Evolutionary conservation across 345 rosid species (phyloP).

Genomic region (thale cress (Arabidopsis thaliana)): TAIR10.1 NC_003074.8:18169501-18170000

Average conservation of each 20-base stretch:
- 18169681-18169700: background rate
- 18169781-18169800: background rate
- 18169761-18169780: background rate
- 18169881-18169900: constrained; percentile 13
- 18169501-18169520: background rate
- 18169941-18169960: constrained; percentile 17
- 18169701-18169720: constrained; percentile 1
- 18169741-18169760: background rate
- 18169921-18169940: constrained; percentile 2
- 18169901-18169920: background rate
- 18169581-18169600: background rate
- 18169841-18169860: background rate
- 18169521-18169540: background rate
- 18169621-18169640: background rate
- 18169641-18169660: background rate
- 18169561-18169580: constrained; percentile 1
- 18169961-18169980: background rate
- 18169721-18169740: constrained; percentile 9
- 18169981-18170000: constrained; percentile 12
- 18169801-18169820: constrained; percentile 3
- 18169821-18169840: background rate
- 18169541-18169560: background rate
- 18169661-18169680: background rate
- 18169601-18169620: background rate
- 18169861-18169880: constrained; percentile 17